Percentiles rank a stretch among this genome's conserved stretches.
These are phyloP conservation scores for Boletus pseudopeckii DNA, from an alignment of 768 basidiomycete species.

Conservation along the genomic window DNA sequence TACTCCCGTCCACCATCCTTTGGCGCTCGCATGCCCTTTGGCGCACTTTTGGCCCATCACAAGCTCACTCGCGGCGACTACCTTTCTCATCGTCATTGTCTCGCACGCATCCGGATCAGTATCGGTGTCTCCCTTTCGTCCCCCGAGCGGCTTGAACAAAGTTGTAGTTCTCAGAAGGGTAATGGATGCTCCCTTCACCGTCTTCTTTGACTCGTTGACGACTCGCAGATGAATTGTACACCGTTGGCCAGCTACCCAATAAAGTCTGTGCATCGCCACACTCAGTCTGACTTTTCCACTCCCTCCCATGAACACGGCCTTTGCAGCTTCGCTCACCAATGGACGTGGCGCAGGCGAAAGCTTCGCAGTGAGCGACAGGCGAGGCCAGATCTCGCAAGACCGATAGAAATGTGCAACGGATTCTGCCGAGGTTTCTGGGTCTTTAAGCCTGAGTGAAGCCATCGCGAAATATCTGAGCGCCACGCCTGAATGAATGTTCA, in stretches of 20 bases:
- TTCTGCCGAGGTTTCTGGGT: constrained; percentile 51
- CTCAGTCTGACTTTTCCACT: constrained; percentile 61
- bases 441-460: constrained; percentile 74
- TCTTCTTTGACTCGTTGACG: constrained; percentile 63
- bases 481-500: constrained; percentile 55
- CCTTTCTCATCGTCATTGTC: constrained; percentile 57
- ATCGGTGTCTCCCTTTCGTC: constrained; percentile 31
- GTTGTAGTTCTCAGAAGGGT: constrained; percentile 63
- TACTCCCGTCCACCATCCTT: constrained; percentile 90
- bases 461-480: constrained; percentile 77
- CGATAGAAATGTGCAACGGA: constrained; percentile 92
- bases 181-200: constrained; percentile 62
- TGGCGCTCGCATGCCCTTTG: constrained; percentile 71
- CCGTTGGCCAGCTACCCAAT: constrained; percentile 81
- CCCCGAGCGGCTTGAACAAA: constrained; percentile 50
- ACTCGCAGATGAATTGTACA: constrained; percentile 66
- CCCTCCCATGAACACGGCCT: constrained; percentile 59
- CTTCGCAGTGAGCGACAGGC: constrained; percentile 55
- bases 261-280: constrained; percentile 63
- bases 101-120: constrained; percentile 59
- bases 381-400: constrained; percentile 75
- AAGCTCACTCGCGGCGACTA: constrained; percentile 62
- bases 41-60: constrained; percentile 61
- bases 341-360: constrained; percentile 61
- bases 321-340: constrained; percentile 53